phyloP scores from a whole-genome alignment of 2,329 filamentous ascomycete genomes.

The Helminthosporium solani region DNA sequence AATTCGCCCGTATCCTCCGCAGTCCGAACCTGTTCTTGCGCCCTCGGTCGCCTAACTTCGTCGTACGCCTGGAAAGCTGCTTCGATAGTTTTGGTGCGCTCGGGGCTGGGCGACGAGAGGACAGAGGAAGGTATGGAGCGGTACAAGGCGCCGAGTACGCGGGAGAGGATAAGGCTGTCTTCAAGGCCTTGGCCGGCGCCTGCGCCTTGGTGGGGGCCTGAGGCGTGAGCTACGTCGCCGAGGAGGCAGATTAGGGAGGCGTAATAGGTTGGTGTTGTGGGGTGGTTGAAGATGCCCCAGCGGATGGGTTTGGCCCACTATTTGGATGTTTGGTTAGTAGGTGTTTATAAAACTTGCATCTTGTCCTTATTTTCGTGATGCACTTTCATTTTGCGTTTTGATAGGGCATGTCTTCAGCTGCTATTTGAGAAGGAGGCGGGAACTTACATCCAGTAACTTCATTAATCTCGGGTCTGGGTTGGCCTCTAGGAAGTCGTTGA shows the following conservation, averaged over 20 bases:
- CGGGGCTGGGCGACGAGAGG: conserved; percentile 1
- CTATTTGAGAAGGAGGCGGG: no score
- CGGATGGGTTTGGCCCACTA: conserved; percentile 22
- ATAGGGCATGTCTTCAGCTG: no score
- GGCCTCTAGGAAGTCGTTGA: conserved; percentile 18
- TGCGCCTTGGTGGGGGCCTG: conserved; percentile 26
- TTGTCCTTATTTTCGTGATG: no score
- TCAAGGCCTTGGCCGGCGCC: conserved; percentile 33
- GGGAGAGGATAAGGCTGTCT: conserved; percentile 29
- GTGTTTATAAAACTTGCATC: no score
- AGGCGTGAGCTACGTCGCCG: conserved; percentile 32
- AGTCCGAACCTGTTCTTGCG: conserved; percentile 24
- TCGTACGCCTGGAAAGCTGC: conserved; percentile 27
- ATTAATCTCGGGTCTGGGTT: conserved; percentile 17
- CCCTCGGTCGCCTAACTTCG: conserved; percentile 21
- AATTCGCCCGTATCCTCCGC: conserved; percentile 16
- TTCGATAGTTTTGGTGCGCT: conserved; percentile 12
- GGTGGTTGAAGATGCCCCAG: conserved; percentile 30
- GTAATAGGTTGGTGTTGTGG: conserved; percentile 25
- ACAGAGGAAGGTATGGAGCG: neutral
- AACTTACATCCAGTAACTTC: conserved; percentile 14
- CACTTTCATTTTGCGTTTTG: no score
- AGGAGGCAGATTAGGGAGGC: conserved; percentile 21
- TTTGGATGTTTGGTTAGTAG: no score
- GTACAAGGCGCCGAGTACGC: conserved; percentile 17